phyloP scores from a whole-genome alignment of 192 early-diverging fungal genomes.

The Glomus cerebriforme region DNA sequence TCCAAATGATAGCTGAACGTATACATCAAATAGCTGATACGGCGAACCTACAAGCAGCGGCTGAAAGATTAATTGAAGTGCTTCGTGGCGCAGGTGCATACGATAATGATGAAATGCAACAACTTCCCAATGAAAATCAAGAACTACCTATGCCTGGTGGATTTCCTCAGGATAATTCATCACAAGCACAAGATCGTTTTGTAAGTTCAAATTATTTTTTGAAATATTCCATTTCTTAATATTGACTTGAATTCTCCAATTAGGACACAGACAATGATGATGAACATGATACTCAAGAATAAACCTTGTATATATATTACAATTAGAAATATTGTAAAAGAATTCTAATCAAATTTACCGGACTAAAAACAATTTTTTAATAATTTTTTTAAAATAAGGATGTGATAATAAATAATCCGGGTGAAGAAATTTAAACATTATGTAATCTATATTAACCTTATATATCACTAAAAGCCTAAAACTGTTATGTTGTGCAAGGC shows the following conservation, averaged over 20 bases:
- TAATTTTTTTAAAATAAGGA: no score
- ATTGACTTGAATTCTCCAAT: not conserved
- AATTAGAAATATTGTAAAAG: no score
- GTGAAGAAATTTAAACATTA: no score
- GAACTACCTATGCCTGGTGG: conserved; percentile 7
- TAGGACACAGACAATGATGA: not conserved
- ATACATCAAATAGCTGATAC: conserved; percentile 11
- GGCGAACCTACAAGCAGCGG: conserved; percentile 6
- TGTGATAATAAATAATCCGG: no score
- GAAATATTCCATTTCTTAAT: not conserved
- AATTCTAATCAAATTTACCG: no score
- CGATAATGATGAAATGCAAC: not conserved
- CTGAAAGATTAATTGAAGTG: conserved; percentile 4
- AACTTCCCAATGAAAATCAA: not conserved
- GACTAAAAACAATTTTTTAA: no score
- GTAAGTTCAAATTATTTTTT: not conserved
- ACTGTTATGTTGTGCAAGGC: no score
- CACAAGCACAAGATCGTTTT: not conserved
- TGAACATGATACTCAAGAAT: not conserved
- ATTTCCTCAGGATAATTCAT: conserved; percentile 4
- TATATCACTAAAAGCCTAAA: no score
- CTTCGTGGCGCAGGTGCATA: not conserved
- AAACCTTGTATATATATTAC: no score
- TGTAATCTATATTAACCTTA: no score
- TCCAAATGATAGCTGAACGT: not conserved